Evolutionary conservation across 371 early-diverging fungal genomes (phyloP), one percentile per base, ranked within the genome.

Genomic region (Capillidium heterosporum): DNA sequence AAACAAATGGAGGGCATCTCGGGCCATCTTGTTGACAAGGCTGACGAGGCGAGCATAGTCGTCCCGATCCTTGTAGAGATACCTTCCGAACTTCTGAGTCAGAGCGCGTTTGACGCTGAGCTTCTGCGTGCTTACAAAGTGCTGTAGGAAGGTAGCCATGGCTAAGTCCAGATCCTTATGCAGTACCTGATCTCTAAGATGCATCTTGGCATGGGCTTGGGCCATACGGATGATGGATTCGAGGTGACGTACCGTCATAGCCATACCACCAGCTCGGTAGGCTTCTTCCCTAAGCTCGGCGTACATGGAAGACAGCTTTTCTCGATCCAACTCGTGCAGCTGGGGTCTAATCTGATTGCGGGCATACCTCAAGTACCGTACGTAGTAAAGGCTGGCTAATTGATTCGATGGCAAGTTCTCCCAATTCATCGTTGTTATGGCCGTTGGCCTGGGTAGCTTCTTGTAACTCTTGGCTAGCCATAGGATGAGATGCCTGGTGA

Each of bases 201-300:
- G 95, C 94, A 99, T 97, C 61, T 85, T 84, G 21, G 99, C 99
- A 63, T 93, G 85, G 1, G 98, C 95, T 71, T 99, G 99, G 13
- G 92, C 76, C 71, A 99, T 84, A 42, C 99, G 84, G 28, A 99
- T 80, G 77, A 99, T 97, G 10, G 93, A 87, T 70, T 99, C 99
- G 54, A 99, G 71, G 73, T 97, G 95, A 68, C 99, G 90, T 8
- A 97, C 98, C 3, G 99, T 99, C 61, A 99, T 97, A 2, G 99
- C 98, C 60, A 99, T 87, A 60, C 88, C 79, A 15, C 90, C 96
- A 56, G 82, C 71, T 17, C 17, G 15, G 1, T 43, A 65, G 0
- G 98, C 94, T 68, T 93, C 96, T 57, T 85, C 83, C 44, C 99
- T 80, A 50, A 99, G 78, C 65, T 96, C 93, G 0, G 92, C 75